Evolutionary conservation across 176 grass and related monocot species (phyloP).

Genomic region (Aechmea fasciata): DNA sequence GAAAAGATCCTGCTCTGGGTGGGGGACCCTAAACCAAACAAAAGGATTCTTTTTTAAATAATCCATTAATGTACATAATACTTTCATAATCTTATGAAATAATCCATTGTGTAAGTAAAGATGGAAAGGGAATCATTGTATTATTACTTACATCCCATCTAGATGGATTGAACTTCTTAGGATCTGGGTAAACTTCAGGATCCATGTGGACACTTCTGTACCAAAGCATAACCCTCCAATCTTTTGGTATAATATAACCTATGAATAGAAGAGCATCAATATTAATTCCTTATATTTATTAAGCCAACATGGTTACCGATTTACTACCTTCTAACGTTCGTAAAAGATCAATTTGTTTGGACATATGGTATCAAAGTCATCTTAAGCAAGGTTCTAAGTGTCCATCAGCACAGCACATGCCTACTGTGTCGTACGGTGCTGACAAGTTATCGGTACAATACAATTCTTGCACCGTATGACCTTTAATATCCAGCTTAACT

Average conservation of each 20-base stretch:
- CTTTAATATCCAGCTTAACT: too few species aligned
- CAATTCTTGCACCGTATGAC: too few species aligned
- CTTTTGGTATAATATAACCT: constrained; percentile 90
- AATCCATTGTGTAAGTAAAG: background rate
- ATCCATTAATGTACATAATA: background rate
- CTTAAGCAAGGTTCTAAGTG: too few species aligned
- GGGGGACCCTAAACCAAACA: constrained; percentile 30
- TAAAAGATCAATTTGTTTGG: too few species aligned
- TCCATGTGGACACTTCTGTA: constrained; percentile 94
- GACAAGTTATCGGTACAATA: too few species aligned
- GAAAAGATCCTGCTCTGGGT: constrained; percentile 72
- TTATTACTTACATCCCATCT: constrained; percentile 67
- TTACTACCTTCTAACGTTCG: background rate
- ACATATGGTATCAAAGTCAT: too few species aligned
- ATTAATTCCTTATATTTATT: background rate
- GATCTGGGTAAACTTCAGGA: constrained; percentile 56
- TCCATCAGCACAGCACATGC: too few species aligned
- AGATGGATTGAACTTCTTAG: constrained; percentile 63
- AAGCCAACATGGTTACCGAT: background rate
- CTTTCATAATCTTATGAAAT: background rate
- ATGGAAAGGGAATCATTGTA: background rate
- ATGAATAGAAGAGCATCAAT: background rate
- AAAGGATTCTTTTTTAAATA: constrained; percentile 6
- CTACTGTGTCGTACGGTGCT: too few species aligned
- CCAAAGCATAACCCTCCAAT: constrained; percentile 80